Evolutionary conservation across 495 filamentous ascomycete species (phyloP).

Genomic region (Tetracladium setigerum): DNA sequence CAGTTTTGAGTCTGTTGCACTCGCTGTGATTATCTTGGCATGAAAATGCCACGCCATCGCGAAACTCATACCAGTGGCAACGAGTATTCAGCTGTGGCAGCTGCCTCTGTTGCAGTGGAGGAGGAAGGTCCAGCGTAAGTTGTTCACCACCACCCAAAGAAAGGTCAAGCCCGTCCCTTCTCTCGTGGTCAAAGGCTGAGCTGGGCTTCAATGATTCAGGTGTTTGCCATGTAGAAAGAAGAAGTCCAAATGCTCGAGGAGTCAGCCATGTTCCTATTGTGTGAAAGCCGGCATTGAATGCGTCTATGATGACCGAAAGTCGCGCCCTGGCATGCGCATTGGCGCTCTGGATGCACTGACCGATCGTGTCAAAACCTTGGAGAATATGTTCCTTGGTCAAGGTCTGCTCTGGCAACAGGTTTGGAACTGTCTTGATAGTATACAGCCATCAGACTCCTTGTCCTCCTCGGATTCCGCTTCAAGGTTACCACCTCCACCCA

Average conservation of each 20-base stretch:
- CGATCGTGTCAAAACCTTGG: slow-evolving; percentile 24
- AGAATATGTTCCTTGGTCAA: slow-evolving; percentile 20
- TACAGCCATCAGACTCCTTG: not conserved
- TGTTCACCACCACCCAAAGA: not conserved
- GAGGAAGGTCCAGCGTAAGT: slow-evolving; percentile 23
- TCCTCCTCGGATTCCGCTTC: not conserved
- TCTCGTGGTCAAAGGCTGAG: not conserved
- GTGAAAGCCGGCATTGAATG: slow-evolving; percentile 21
- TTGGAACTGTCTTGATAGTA: slow-evolving; percentile 7
- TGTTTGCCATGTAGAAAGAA: slow-evolving; percentile 36
- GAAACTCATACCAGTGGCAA: no score
- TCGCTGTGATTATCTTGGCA: no score
- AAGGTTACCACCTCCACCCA: no score
- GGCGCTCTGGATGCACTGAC: slow-evolving; percentile 35
- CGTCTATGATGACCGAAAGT: slow-evolving; percentile 28
- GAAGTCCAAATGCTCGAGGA: slow-evolving; percentile 33
- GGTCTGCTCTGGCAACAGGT: slow-evolving; percentile 22
- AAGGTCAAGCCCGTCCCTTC: no score
- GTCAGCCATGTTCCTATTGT: slow-evolving; percentile 33
- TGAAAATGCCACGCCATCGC: no score
- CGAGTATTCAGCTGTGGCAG: no score
- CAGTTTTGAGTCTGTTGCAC: no score
- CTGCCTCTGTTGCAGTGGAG: slow-evolving; percentile 4
- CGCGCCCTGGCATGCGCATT: slow-evolving; percentile 31
- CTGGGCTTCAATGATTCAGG: slow-evolving; percentile 3